phyloP scores from a whole-genome alignment of 2,329 filamentous ascomycete species.

The Epichloe aotearoae region DNA sequence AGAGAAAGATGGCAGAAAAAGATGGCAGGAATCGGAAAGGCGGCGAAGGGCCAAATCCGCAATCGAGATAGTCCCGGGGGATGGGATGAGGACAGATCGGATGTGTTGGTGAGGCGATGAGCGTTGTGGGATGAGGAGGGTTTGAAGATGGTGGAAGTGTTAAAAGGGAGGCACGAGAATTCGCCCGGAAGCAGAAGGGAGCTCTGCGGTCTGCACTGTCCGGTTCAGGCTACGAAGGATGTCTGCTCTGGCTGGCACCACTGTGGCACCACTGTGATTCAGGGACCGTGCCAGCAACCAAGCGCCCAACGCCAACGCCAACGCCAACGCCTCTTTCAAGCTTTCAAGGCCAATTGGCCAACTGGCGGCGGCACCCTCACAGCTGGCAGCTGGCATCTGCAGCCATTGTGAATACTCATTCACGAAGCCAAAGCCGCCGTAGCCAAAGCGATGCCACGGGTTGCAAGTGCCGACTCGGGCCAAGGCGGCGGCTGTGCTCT shows the following conservation, averaged over 20 bases:
- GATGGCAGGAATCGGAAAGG: conserved; percentile 9
- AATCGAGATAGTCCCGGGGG: conserved; percentile 17
- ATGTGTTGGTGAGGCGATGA: conserved; percentile 15
- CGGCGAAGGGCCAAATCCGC: conserved; percentile 16
- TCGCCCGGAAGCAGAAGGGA: conserved; percentile 18
- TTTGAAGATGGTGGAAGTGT: conserved; percentile 9
- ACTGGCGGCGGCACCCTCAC: neutral
- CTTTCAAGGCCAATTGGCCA: neutral
- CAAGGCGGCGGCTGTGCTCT: too few relatives aligned
- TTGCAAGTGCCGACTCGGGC: too few relatives aligned
- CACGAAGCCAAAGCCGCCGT: too few relatives aligned
- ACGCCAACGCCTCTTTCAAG: neutral
- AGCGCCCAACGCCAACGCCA: neutral
- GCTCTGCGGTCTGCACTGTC: neutral
- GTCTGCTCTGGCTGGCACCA: conserved; percentile 19
- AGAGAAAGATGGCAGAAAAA: conserved; percentile 16
- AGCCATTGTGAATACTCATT: neutral
- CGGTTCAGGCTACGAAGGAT: conserved; percentile 21
- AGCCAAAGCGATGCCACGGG: too few relatives aligned
- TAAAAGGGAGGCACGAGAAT: conserved; percentile 22
- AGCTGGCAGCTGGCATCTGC: neutral
- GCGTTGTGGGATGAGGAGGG: conserved; percentile 2
- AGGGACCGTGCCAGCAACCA: neutral
- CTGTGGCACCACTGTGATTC: neutral
- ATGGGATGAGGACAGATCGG: conserved; percentile 17